phyloP scores from a whole-genome alignment of 2,329 filamentous ascomycete species.

The Curvularia verruculosa region DNA sequence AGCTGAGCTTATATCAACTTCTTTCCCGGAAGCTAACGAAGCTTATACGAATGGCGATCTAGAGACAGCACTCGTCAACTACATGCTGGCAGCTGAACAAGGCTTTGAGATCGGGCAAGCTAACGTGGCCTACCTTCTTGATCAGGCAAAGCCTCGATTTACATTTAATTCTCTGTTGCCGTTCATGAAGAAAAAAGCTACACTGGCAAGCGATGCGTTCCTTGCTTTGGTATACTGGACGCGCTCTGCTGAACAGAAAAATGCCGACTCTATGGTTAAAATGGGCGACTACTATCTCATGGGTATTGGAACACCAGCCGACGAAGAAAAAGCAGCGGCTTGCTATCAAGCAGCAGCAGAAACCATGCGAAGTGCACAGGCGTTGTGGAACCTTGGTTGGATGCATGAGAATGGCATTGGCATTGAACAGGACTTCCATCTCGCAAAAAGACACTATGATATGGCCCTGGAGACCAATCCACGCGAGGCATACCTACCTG shows the following conservation, averaged over 20 bases:
- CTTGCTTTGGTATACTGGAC: constrained; percentile 94
- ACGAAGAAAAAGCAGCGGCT: constrained; percentile 84
- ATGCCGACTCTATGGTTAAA: constrained; percentile 93
- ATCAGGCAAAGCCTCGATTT: constrained; percentile 62
- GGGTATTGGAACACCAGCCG: constrained; percentile 72
- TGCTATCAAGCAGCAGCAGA: constrained; percentile 95
- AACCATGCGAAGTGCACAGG: constrained; percentile 89
- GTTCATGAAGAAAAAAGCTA: constrained; percentile 50
- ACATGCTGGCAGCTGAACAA: constrained; percentile 88
- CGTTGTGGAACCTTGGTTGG: constrained; percentile 96
- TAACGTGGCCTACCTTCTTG: constrained; percentile 86
- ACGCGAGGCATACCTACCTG: constrained; percentile 88
- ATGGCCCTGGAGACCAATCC: constrained; percentile 85
- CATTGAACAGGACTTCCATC: constrained; percentile 91
- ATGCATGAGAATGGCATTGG: constrained; percentile 98
- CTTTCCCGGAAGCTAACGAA: constrained; percentile 81
- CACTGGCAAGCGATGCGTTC: constrained; percentile 62
- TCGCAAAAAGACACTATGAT: constrained; percentile 96
- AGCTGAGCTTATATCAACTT: constrained; percentile 82
- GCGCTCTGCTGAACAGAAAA: constrained; percentile 87
- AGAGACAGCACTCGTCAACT: constrained; percentile 79
- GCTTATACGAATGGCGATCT: constrained; percentile 80
- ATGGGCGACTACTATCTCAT: constrained; percentile 97
- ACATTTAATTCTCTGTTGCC: constrained; percentile 62
- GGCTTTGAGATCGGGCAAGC: constrained; percentile 89